These are phyloP conservation scores for Globisporangium iwayamae DNA, from an alignment of 352 stramenopile species.

Conservation along the genomic window DNA sequence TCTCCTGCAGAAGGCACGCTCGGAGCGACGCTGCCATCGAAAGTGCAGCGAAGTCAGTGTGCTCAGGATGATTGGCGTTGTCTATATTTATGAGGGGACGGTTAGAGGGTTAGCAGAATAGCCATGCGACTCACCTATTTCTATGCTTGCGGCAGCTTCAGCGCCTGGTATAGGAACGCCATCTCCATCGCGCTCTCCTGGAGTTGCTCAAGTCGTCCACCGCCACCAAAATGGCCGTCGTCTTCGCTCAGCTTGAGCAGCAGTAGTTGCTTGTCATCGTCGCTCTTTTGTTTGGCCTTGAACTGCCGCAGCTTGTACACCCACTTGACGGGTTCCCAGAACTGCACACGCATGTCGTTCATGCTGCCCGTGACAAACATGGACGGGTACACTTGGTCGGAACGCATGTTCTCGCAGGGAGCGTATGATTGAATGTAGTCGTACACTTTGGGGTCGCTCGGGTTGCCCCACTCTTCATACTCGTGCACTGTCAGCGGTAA, in stretches of 20 bases:
- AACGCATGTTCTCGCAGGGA: conserved; percentile 66
- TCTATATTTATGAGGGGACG: conserved; percentile 8
- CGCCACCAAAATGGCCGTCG: conserved; percentile 78
- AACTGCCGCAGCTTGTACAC: conserved; percentile 67
- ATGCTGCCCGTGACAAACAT: conserved; percentile 85
- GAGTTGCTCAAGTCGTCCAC: conserved; percentile 71
- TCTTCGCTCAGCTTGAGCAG: conserved; percentile 76
- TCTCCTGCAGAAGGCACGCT: neutral
- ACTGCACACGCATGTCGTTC: conserved; percentile 81
- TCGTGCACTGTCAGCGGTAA: conserved; percentile 89
- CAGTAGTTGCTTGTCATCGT: conserved; percentile 31
- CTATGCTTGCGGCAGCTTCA: conserved; percentile 43
- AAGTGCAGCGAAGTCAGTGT: neutral
- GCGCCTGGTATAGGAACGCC: conserved; percentile 75
- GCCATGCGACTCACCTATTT: conserved; percentile 7
- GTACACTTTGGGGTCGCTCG: conserved; percentile 31
- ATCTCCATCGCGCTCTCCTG: conserved; percentile 79
- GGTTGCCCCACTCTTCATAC: conserved; percentile 91
- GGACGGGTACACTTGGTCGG: conserved; percentile 44
- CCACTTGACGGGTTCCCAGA: conserved; percentile 87
- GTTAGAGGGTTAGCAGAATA: conserved; percentile 11
- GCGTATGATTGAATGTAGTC: conserved; percentile 84
- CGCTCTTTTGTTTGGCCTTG: conserved; percentile 19
- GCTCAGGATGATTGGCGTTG: neutral
- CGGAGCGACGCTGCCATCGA: neutral